Conservation (phyloP, 1,139 yeast genomes). For the Hyphopichia burtonii region DNA sequence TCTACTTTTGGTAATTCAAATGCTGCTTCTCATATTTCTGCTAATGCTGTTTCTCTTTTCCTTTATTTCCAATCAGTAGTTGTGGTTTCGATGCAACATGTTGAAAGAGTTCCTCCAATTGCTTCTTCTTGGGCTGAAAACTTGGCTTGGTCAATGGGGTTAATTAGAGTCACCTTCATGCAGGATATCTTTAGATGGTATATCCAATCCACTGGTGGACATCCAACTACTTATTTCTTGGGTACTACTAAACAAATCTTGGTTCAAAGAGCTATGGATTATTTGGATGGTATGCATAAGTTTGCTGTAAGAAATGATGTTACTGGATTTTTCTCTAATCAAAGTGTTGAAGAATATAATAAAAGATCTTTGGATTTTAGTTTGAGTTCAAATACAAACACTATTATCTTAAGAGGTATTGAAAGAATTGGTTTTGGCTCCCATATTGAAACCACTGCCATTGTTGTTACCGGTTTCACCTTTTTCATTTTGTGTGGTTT, state of each 20-base stretch:
- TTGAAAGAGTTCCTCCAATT: conserved; percentile 73
- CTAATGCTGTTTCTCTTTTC: conserved; percentile 71
- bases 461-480: conserved; percentile 74
- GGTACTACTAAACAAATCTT: conserved; percentile 59
- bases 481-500: conserved; percentile 71
- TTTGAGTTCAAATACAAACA: conserved; percentile 41
- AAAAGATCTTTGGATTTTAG: conserved; percentile 31
- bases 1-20: conserved; percentile 76
- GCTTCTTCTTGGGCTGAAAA: conserved; percentile 82
- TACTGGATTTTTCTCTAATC: conserved; percentile 3
- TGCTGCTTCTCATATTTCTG: conserved; percentile 76
- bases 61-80: conserved; percentile 78
- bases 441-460: conserved; percentile 67
- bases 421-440: conserved; percentile 69
- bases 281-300: conserved; percentile 23
- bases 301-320: conserved; percentile 14
- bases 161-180: conserved; percentile 67
- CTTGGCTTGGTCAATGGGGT: conserved; percentile 84
- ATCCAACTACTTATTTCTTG: conserved; percentile 59
- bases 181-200: conserved; percentile 80
- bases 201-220: conserved; percentile 76
- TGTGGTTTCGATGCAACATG: conserved; percentile 69
- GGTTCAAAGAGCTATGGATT: conserved; percentile 58
- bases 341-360: background rate
- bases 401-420: conserved; percentile 70